These are phyloP conservation scores for Sporothrix schenckii DNA, from an alignment of 2,329 filamentous ascomycete genomes.

Conservation along the genomic window DNA sequence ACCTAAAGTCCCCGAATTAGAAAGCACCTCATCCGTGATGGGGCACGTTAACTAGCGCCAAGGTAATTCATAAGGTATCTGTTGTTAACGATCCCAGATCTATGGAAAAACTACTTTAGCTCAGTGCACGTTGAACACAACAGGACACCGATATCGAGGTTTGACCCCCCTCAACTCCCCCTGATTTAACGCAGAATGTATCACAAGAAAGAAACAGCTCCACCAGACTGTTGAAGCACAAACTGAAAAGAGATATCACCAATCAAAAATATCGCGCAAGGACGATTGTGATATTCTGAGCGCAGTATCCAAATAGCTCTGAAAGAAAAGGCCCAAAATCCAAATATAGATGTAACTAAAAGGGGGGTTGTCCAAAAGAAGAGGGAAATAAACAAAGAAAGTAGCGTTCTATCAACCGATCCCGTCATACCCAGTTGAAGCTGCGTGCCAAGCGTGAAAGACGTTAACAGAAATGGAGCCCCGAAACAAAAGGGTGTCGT, in stretches of 20 bases:
- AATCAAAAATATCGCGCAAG: background rate
- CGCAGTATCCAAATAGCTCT: background rate
- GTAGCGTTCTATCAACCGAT: slow-evolving; percentile 4
- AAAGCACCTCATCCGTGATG: background rate
- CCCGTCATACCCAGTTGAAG: slow-evolving; percentile 9
- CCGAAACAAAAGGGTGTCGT: slow-evolving; percentile 3
- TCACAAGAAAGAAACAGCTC: background rate
- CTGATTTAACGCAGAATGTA: background rate
- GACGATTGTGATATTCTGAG: background rate
- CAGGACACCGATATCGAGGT: background rate
- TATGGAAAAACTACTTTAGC: background rate
- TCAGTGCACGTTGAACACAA: background rate
- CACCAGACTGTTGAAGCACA: background rate
- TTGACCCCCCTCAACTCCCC: background rate
- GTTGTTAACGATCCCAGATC: background rate
- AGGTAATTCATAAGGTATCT: background rate
- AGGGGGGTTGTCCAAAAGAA: background rate
- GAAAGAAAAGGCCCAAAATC: background rate
- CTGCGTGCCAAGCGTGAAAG: slow-evolving; percentile 12
- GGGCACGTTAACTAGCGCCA: background rate
- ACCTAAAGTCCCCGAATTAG: background rate
- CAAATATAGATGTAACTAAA: background rate
- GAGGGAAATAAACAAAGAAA: background rate
- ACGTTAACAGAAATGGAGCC: slow-evolving; percentile 5
- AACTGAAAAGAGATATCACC: background rate